phyloP scores from a whole-genome alignment of 495 filamentous ascomycete genomes.

The Xylaria longipes region DNA sequence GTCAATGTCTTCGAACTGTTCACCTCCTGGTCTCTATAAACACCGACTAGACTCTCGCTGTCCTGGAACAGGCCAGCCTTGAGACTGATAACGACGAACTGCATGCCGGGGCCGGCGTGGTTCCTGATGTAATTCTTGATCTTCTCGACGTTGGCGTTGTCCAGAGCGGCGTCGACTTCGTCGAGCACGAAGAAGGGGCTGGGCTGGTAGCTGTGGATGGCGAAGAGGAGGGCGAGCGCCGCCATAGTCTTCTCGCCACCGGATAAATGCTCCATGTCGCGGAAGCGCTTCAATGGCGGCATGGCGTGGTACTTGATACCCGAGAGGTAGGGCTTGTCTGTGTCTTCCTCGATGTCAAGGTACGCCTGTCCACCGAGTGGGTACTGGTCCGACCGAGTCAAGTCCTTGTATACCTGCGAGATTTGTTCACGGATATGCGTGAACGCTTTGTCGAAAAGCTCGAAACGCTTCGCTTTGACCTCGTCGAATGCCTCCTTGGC shows the following conservation, averaged over 20 bases:
- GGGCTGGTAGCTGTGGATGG: slow-evolving; percentile 93
- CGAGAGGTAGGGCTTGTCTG: slow-evolving; percentile 83
- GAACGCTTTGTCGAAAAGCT: slow-evolving; percentile 95
- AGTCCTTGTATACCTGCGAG: slow-evolving; percentile 88
- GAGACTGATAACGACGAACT: slow-evolving; percentile 97
- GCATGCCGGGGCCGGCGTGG: slow-evolving; percentile 95
- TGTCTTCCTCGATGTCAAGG: slow-evolving; percentile 89
- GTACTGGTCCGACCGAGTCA: slow-evolving; percentile 83
- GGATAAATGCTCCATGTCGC: slow-evolving; percentile 98
- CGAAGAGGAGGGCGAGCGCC: slow-evolving; percentile 91
- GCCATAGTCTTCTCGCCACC: slow-evolving; percentile 99
- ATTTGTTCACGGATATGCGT: slow-evolving; percentile 95
- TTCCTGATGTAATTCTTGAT: slow-evolving; percentile 94
- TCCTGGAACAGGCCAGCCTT: slow-evolving; percentile 94
- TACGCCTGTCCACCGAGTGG: slow-evolving; percentile 94
- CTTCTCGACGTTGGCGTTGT: slow-evolving; percentile 94
- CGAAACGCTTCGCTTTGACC: slow-evolving; percentile 81
- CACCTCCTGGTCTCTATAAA: slow-evolving; percentile 91
- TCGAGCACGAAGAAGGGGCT: slow-evolving; percentile 97
- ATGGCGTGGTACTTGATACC: slow-evolving; percentile 98
- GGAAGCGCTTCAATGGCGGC: slow-evolving; percentile 97
- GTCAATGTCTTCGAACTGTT: slow-evolving; percentile 90
- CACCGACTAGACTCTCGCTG: slow-evolving; percentile 91
- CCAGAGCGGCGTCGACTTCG: slow-evolving; percentile 96
- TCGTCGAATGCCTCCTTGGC: slow-evolving; percentile 83